Evolutionary conservation across 2,329 filamentous ascomycete genomes (phyloP).

Genomic region (Apiospora phragmitis): DNA sequence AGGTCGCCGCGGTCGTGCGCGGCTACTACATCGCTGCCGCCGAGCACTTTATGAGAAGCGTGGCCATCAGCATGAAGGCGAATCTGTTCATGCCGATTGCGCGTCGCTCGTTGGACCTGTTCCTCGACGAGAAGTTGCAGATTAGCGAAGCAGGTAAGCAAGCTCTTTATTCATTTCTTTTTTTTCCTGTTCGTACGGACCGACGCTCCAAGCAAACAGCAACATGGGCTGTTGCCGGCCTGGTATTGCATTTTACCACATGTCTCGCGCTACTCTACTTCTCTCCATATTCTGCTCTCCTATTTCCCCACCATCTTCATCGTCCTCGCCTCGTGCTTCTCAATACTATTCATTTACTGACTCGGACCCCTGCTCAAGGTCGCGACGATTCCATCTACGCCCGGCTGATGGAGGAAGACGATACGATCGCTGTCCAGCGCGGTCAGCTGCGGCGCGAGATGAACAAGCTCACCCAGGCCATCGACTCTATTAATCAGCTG

Average conservation of each 20-base stretch:
- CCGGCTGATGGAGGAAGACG: slow-evolving; percentile 51
- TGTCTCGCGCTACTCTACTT: neutral
- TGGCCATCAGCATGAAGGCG: slow-evolving; percentile 35
- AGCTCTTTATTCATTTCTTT: neutral
- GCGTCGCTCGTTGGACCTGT: slow-evolving; percentile 24
- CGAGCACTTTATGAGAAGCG: slow-evolving; percentile 60
- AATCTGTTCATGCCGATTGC: slow-evolving; percentile 28
- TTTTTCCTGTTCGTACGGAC: neutral
- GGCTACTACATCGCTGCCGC: slow-evolving; percentile 71
- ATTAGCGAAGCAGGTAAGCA: slow-evolving; percentile 28
- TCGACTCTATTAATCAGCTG: slow-evolving; percentile 46
- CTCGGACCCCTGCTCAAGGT: slow-evolving; percentile 20
- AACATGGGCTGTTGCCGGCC: neutral
- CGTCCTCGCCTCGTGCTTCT: too few relatives aligned
- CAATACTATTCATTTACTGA: neutral
- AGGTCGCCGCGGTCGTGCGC: slow-evolving; percentile 62
- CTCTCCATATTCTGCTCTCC: neutral
- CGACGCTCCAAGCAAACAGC: too few relatives aligned
- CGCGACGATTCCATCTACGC: slow-evolving; percentile 32
- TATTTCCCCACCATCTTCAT: neutral
- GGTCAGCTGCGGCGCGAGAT: slow-evolving; percentile 43
- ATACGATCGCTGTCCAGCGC: slow-evolving; percentile 40
- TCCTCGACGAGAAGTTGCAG: slow-evolving; percentile 27
- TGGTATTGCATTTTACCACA: neutral
- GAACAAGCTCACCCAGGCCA: slow-evolving; percentile 47